phyloP scores from a whole-genome alignment of 306 rosid species.

The Hippophae gyantsensis region DNA sequence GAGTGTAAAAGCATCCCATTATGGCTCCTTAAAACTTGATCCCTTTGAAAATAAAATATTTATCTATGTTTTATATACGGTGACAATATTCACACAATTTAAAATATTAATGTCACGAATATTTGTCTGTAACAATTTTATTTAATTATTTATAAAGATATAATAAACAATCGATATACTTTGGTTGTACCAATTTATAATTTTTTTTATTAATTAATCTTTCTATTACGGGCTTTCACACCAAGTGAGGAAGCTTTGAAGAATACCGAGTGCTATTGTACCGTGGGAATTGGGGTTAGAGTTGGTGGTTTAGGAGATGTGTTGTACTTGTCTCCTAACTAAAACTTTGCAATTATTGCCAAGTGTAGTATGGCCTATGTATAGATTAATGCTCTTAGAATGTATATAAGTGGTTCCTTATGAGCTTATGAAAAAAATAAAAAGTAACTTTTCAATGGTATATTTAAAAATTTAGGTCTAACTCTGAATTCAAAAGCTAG shows the following conservation, averaged over 20 bases:
- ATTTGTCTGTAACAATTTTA: too few relatives aligned
- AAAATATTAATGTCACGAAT: too few relatives aligned
- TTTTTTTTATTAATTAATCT: too few relatives aligned
- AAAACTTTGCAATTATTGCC: constrained; percentile 27
- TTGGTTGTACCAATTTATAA: too few relatives aligned
- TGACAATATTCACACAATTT: not conserved
- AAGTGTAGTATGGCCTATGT: constrained; percentile 25
- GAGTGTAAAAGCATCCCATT: constrained; percentile 9
- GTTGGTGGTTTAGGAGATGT: constrained; percentile 17
- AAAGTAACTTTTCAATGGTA: too few relatives aligned
- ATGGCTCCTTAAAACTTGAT: too few relatives aligned
- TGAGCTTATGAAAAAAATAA: too few relatives aligned
- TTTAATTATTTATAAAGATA: too few relatives aligned
- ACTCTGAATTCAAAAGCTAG: too few relatives aligned
- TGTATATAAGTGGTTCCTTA: not conserved
- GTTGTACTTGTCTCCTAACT: not conserved
- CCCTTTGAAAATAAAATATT: too few relatives aligned
- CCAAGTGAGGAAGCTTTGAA: constrained; percentile 32
- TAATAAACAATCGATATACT: too few relatives aligned
- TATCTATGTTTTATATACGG: not conserved
- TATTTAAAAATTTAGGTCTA: too few relatives aligned
- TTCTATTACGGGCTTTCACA: constrained; percentile 55
- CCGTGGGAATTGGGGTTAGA: not conserved
- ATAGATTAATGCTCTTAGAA: constrained; percentile 18
- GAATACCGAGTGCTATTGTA: not conserved